Conservation (phyloP, 768 basidiomycete species). For the Amanita rubescens region DNA sequence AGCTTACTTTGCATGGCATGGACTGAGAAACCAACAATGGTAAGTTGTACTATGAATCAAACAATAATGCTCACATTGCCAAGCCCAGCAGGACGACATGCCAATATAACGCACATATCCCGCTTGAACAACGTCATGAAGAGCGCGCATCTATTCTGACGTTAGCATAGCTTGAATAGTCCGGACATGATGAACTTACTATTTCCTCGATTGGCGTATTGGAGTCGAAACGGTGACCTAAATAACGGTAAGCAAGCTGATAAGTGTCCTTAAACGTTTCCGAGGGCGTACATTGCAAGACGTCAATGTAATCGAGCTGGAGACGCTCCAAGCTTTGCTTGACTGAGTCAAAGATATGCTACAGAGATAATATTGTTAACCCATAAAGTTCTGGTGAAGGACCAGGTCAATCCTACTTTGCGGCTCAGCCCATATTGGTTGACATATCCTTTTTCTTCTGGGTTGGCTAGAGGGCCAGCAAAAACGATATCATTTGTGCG, state of each 20-base stretch:
- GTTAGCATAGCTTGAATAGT: background rate
- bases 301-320: slow-evolving; percentile 52
- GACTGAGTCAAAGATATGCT: slow-evolving; percentile 50
- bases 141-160: slow-evolving; percentile 35
- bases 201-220: slow-evolving; percentile 35
- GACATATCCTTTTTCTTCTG: slow-evolving; percentile 39
- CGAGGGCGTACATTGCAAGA: slow-evolving; percentile 12
- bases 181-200: slow-evolving; percentile 7
- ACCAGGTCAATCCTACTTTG: too few species aligned
- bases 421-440: slow-evolving; percentile 30
- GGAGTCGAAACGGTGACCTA: too few species aligned
- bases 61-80: too few species aligned
- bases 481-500: slow-evolving; percentile 12
- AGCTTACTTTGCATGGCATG: slow-evolving; percentile 5
- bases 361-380: background rate
- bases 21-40: background rate
- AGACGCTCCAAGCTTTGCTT: slow-evolving; percentile 43
- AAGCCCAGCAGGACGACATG: too few species aligned
- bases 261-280: too few species aligned
- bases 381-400: background rate
- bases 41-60: background rate
- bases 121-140: slow-evolving; percentile 39
- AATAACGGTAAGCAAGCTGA: too few species aligned
- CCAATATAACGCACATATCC: too few species aligned
- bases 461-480: slow-evolving; percentile 7